Conservation (phyloP, 768 basidiomycete species). For the Amylocystis lapponica region DNA sequence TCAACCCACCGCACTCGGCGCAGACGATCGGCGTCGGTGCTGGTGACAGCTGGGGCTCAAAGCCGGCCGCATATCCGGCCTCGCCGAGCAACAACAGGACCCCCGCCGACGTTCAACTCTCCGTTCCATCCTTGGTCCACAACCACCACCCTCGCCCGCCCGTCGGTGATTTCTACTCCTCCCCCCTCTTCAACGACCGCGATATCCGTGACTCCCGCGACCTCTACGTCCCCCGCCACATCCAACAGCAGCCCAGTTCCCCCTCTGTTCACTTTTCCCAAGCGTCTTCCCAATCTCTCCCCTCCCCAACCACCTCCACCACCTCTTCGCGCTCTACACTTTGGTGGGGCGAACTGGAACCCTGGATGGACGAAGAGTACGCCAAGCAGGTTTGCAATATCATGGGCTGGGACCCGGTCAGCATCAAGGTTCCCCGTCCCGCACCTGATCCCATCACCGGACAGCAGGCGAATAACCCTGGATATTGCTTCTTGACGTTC, state of each 20-base stretch:
- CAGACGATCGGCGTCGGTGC: conserved; percentile 14
- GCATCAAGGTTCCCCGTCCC: conserved; percentile 66
- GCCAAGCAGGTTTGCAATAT: conserved; percentile 79
- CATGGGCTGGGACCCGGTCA: conserved; percentile 82
- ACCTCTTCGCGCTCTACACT: conserved; percentile 49
- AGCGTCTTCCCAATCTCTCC: conserved; percentile 19
- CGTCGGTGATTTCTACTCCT: conserved; percentile 15
- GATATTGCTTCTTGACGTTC: conserved; percentile 87
- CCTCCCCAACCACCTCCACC: conserved; percentile 16
- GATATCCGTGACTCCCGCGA: conserved; percentile 17
- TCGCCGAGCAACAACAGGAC: conserved; percentile 14
- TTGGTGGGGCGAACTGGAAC: conserved; percentile 86
- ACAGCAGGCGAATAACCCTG: conserved; percentile 75
- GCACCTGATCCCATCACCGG: conserved; percentile 50
- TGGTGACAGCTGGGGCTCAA: conserved; percentile 12
- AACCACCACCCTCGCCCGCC: conserved; percentile 23
- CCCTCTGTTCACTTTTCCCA: conserved; percentile 20
- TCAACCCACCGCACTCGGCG: conserved; percentile 9
- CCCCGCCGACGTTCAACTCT: conserved; percentile 14
- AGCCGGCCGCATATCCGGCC: conserved; percentile 12
- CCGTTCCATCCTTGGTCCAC: conserved; percentile 18
- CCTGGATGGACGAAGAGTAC: conserved; percentile 98
- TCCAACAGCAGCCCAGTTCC: conserved; percentile 19
- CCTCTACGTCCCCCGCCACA: conserved; percentile 13
- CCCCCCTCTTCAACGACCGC: conserved; percentile 16